Base-by-base conservation (phyloP, 169 alveolate species). In the Eimeria mitis region DNA sequence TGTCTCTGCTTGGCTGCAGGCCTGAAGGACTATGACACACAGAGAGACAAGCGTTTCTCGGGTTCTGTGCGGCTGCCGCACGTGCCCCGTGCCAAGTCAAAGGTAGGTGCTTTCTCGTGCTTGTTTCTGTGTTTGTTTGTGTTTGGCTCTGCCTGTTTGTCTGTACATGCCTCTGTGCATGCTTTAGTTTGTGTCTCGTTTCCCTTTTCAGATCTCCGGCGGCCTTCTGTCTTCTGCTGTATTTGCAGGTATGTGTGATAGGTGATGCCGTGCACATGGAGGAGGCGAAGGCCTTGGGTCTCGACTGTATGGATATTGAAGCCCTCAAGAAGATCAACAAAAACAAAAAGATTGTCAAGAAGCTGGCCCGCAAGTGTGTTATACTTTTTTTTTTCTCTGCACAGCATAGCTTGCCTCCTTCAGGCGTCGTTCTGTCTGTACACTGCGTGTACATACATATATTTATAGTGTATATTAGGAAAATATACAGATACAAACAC, bases 261-360 rank as follows among this genome's bases (percentile, higher is more conserved):
- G 99, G 99, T 56, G 99, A 99, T 97, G 99, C 99, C 84, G 99
- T 98, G 84, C 99, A 99, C 97, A 98, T 99, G 96, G 99, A 99
- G 96, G 99, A 99, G 97, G 99, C 99, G 94, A 98, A 99, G 97
- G 97, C 98, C 92, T 96, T 99, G 97, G 99, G 99, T 84, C 96
- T 99, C 91, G 99, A 99, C 94, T 99, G 97, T 97, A 99, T 99
- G 98, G 99, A 99, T 96, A 98, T 99, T 71, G 99, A 99, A 96
- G 99, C 99, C 61, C 98, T 99, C 97, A 99, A 99, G 99, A 99
- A 99, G 98, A 99, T 99, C 98, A 99, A 99, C 98, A 99, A 99
- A 98, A 99, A 99, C 98, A 99, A 99, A 99, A 99, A 99, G 97
- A 98, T 98, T 90, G 99, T 99, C 98, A 99, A 99, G 98, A 99